Base-by-base conservation (phyloP, 345 rosid genomes). In the Eucalyptus polybractea region DNA sequence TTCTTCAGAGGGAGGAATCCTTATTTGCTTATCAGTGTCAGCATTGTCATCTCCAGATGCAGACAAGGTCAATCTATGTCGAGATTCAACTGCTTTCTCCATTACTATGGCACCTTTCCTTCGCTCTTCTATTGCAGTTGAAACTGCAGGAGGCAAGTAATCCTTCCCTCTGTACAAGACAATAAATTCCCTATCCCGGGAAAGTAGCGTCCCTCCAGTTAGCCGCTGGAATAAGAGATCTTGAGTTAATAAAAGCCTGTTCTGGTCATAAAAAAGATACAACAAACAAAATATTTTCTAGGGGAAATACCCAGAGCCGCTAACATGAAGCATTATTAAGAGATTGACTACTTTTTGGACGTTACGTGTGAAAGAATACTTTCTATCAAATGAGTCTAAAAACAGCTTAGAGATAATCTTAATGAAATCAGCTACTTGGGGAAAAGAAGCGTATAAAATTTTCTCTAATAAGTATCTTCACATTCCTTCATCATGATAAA, bases 141-240 rank as follows among this genome's bases (percentile, higher is more conserved):
- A 97, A 92, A 95, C 99, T 50, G 96, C 97, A 89, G 92, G 91
- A 19, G 98, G 99, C 85, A 97, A 95, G 93, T 97, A 97, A 95
- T 97, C 99, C 91, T 97, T 97, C 91, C 99, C 99, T 91, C 99
- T 92, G 91, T 97, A 97, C 87, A 97, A 91, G 88, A 93, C 96
- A 92, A 97, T 94, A 91, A 93, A 96, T 88, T 97, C 99, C 89
- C 92, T 94, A 91, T 97, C 98, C 91, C 99, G 93, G 88, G 98
- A 92, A 51, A 97, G 94, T 91, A 97, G 92, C 88, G 92, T 92
- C 89, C 98, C 99, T 92, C 98, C 98, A 72, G 99, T 97, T 91
- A 97, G 94, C 95, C 94, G 92, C 99, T 97, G 96, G 92, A 91
- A 93, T 49, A 92, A 89, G 37, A 51, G 76, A 89, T 90, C 87